Conservation (phyloP, 306 rosid genomes). For the Pachyrhizus erosus region DNA sequence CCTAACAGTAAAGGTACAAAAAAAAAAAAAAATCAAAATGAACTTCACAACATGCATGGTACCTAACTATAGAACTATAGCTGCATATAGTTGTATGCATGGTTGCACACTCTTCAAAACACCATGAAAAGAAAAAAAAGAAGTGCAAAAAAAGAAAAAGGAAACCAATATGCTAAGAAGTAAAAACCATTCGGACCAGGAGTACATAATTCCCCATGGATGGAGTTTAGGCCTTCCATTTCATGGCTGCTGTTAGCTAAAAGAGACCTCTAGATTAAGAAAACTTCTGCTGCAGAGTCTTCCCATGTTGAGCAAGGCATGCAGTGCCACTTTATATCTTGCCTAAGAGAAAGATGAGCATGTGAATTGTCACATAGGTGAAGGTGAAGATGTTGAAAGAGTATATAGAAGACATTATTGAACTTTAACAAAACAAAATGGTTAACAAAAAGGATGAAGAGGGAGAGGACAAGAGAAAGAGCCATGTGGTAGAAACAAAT, state of each 20-base stretch:
- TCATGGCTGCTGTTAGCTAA: slow-evolving; percentile 21
- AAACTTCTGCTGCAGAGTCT: slow-evolving; percentile 21
- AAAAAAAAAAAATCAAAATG: slow-evolving; percentile 15
- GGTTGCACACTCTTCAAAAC: slow-evolving; percentile 36
- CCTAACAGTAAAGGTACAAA: slow-evolving; percentile 29
- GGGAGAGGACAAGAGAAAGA: slow-evolving; percentile 26
- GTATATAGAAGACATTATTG: slow-evolving; percentile 41
- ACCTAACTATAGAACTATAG: background rate
- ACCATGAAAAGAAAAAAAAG: background rate
- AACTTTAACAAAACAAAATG: slow-evolving; percentile 28
- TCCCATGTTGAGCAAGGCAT: slow-evolving; percentile 33
- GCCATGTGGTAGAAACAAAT: background rate
- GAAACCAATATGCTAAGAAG: background rate
- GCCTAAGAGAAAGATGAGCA: slow-evolving; percentile 9
- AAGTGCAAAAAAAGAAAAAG: background rate
- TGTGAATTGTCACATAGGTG: background rate
- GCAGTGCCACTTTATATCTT: background rate
- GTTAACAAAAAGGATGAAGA: background rate
- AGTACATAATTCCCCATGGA: slow-evolving; percentile 76
- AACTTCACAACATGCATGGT: slow-evolving; percentile 22
- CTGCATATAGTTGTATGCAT: slow-evolving; percentile 11
- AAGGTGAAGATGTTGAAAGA: slow-evolving; percentile 39
- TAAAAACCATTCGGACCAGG: slow-evolving; percentile 69
- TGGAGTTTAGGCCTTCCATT: slow-evolving; percentile 38
- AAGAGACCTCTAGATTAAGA: slow-evolving; percentile 21